These are phyloP conservation scores for Casuarina glauca DNA, from an alignment of 306 rosid species.

Conservation along the genomic window DNA sequence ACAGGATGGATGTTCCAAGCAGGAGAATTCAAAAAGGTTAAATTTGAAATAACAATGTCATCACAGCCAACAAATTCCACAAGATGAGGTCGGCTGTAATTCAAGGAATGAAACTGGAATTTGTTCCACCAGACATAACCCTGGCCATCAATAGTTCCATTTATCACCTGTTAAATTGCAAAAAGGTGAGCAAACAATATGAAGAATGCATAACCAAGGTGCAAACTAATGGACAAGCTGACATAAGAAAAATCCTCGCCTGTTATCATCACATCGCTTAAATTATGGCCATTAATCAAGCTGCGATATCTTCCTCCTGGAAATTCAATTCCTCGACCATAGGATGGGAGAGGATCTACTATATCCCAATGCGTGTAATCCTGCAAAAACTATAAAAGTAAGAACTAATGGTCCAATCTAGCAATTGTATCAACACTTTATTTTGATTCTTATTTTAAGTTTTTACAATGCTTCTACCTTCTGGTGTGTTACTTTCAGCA, in stretches of 20 bases:
- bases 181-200: neutral
- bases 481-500: neutral
- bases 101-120: constrained; percentile 43
- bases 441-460: too few relatives aligned
- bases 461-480: neutral
- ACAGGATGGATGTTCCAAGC: constrained; percentile 69
- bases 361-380: constrained; percentile 45
- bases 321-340: constrained; percentile 50
- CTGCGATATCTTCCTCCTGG: constrained; percentile 53
- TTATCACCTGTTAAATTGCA: constrained; percentile 49
- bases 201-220: constrained; percentile 1
- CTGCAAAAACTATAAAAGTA: constrained; percentile 30
- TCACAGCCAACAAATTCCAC: constrained; percentile 54
- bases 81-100: constrained; percentile 62
- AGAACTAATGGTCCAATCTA: neutral
- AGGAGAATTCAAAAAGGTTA: constrained; percentile 64
- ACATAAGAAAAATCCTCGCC: constrained; percentile 32
- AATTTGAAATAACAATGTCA: constrained; percentile 53
- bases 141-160: constrained; percentile 76
- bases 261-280: constrained; percentile 62
- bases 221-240: neutral
- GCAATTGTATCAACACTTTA: neutral
- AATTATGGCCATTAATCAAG: constrained; percentile 51
- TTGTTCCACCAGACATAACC: constrained; percentile 71
- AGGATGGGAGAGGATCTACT: constrained; percentile 55